phyloP scores from a whole-genome alignment of 371 early-diverging fungal genomes.

The Syncephalastrum contaminatum region DNA sequence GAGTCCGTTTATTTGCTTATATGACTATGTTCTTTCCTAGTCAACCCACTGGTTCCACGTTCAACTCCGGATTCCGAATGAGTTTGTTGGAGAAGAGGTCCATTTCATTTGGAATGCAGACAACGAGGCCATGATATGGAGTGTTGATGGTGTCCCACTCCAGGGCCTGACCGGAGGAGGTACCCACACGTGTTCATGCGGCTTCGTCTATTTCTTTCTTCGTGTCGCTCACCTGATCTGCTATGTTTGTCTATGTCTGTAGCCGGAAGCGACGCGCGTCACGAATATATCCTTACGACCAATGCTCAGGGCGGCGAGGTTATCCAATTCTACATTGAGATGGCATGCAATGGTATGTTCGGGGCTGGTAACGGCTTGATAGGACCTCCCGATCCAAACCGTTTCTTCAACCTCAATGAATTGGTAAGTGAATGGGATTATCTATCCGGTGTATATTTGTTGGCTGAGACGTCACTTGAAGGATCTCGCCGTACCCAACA shows the following conservation, averaged over 20 bases:
- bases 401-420: conserved; percentile 47
- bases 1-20: neutral
- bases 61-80: conserved; percentile 66
- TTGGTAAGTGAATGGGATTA: conserved; percentile 19
- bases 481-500: conserved; percentile 74
- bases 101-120: conserved; percentile 80
- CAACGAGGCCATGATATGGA: conserved; percentile 90
- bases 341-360: conserved; percentile 94
- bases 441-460: no score
- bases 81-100: conserved; percentile 73
- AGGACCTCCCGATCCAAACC: conserved; percentile 68
- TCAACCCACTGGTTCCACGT: conserved; percentile 90
- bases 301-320: conserved; percentile 65
- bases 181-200: conserved; percentile 15
- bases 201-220: neutral
- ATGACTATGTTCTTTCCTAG: conserved; percentile 33
- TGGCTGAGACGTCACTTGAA: conserved; percentile 51
- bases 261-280: conserved; percentile 65
- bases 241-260: neutral
- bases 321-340: conserved; percentile 80
- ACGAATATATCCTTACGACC: conserved; percentile 73
- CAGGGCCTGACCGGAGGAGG: conserved; percentile 88
- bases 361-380: conserved; percentile 73
- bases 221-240: no score
- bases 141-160: conserved; percentile 73